Evolutionary conservation across 805 yeast species (phyloP).

Genomic region (Yarrowia deformans): DNA sequence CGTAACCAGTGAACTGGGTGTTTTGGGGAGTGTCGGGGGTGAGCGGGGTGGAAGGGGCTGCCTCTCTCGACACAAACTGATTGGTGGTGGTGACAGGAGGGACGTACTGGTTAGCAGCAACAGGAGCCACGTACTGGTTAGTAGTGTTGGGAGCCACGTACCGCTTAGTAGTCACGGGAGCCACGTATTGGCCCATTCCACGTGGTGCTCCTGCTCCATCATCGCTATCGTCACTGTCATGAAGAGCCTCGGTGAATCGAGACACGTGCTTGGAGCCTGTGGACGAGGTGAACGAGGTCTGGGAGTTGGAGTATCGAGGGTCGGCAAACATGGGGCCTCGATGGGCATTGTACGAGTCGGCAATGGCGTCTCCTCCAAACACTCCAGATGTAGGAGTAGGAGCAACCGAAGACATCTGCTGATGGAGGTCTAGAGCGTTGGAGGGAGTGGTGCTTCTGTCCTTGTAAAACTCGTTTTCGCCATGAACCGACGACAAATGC

Average conservation of each 20-base stretch:
- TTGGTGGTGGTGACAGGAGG: not conserved
- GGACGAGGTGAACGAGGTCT: not conserved
- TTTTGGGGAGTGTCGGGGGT: not conserved
- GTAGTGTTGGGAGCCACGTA: too few relatives aligned
- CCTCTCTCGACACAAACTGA: too few relatives aligned
- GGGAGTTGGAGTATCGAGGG: constrained; percentile 7
- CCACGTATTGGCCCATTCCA: not conserved
- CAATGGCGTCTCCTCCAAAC: constrained; percentile 23
- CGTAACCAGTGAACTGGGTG: not conserved
- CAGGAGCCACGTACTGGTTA: too few relatives aligned
- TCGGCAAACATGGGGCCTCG: constrained; percentile 19
- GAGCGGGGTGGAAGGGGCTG: too few relatives aligned
- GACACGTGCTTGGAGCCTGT: constrained; percentile 3
- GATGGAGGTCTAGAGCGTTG: constrained; percentile 17
- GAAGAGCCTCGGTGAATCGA: constrained; percentile 16
- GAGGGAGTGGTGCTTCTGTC: constrained; percentile 29
- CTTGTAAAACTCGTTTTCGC: constrained; percentile 23
- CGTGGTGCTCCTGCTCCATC: not conserved
- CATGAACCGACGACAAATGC: not conserved
- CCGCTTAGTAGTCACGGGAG: constrained; percentile 2
- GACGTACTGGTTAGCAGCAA: not conserved
- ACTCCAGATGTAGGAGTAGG: not conserved
- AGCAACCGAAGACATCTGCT: not conserved
- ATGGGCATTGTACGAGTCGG: constrained; percentile 11
- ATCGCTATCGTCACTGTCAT: not conserved